Evolutionary conservation across 1,284 basidiomycete species (phyloP).

Genomic region (Sporisorium reilianum): DNA sequence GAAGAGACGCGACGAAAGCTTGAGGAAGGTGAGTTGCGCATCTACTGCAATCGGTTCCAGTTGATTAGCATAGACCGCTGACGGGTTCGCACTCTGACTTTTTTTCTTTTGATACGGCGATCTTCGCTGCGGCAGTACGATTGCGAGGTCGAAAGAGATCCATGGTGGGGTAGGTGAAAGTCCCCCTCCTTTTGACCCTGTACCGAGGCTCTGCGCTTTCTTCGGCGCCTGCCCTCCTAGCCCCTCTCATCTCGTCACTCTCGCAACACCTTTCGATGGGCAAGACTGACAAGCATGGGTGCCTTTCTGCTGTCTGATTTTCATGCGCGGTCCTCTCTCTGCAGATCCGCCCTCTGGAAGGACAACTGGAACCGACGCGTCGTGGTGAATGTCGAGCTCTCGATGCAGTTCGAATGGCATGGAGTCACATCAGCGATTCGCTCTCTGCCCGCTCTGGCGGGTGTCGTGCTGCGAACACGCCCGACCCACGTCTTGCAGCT

Average conservation of each 20-base stretch:
- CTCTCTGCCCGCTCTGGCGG: conserved; percentile 14
- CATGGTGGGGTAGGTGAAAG: conserved; percentile 64
- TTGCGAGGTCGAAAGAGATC: conserved; percentile 66
- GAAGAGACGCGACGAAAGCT: conserved; percentile 52
- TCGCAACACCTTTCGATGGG: not conserved
- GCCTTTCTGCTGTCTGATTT: conserved; percentile 15
- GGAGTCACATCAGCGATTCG: conserved; percentile 15
- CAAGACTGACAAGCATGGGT: conserved; percentile 26
- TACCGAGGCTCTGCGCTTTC: not conserved
- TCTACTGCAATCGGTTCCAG: not conserved
- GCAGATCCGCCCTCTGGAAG: conserved; percentile 37
- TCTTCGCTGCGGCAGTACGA: conserved; percentile 45
- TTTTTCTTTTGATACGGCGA: not conserved
- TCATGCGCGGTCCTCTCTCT: not conserved
- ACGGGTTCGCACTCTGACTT: not conserved
- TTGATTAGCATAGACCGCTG: conserved; percentile 5
- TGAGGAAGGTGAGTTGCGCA: conserved; percentile 54
- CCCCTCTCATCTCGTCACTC: not conserved
- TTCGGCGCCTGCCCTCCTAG: conserved; percentile 2
- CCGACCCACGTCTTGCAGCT: conserved; percentile 5
- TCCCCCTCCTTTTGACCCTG: conserved; percentile 3
- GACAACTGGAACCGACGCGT: conserved; percentile 30
- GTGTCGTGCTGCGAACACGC: conserved; percentile 13
- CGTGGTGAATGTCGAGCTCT: conserved; percentile 33
- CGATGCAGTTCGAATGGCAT: conserved; percentile 18